phyloP scores from a whole-genome alignment of 2,329 filamentous ascomycete genomes.

The Venturia nashicola region DNA sequence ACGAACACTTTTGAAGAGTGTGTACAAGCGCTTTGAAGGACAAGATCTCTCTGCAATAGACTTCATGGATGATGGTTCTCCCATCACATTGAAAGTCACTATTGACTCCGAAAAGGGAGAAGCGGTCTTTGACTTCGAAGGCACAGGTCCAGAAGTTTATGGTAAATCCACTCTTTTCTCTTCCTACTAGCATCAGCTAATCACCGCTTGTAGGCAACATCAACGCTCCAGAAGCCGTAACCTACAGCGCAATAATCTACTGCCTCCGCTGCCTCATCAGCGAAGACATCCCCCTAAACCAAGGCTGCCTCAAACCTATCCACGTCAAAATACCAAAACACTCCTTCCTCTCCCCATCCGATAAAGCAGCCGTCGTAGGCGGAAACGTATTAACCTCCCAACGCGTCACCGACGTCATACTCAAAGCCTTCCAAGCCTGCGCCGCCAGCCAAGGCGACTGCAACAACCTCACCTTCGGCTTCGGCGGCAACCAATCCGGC shows the following conservation, averaged over 20 bases:
- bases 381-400: constrained; percentile 73
- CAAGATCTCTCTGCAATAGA: constrained; percentile 63
- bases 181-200: background rate
- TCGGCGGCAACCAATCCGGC: constrained; percentile 52
- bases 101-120: constrained; percentile 65
- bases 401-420: constrained; percentile 70
- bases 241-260: constrained; percentile 77
- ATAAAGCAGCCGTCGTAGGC: constrained; percentile 68
- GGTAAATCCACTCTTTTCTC: constrained; percentile 28
- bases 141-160: constrained; percentile 69
- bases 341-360: constrained; percentile 62
- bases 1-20: constrained; percentile 56
- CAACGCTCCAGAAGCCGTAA: constrained; percentile 73
- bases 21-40: constrained; percentile 57
- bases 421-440: constrained; percentile 68
- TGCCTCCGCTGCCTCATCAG: constrained; percentile 69
- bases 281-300: constrained; percentile 75
- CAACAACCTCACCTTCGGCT: constrained; percentile 78
- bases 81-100: constrained; percentile 61
- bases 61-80: constrained; percentile 78
- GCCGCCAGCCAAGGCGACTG: constrained; percentile 70
- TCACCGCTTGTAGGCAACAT: constrained; percentile 42
- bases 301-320: constrained; percentile 70
- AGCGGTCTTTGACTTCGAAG: constrained; percentile 66
- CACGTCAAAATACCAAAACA: constrained; percentile 60